These are phyloP conservation scores for Mycena leptocephala DNA, from an alignment of 768 basidiomycete species.

Conservation along the genomic window DNA sequence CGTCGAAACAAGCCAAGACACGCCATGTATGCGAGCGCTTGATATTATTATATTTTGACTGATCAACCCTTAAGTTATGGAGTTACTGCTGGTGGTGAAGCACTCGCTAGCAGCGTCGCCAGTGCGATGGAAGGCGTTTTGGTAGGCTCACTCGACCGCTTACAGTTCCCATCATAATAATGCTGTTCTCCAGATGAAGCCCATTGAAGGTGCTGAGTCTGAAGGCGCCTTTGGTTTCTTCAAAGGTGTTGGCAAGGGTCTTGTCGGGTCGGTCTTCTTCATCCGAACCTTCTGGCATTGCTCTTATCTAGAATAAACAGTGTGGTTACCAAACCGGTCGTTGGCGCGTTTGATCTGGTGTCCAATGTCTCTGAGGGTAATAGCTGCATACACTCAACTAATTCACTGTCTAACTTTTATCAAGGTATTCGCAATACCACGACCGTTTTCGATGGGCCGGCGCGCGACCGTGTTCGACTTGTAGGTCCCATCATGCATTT, in stretches of 20 bases:
- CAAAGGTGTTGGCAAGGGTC: conserved; percentile 96
- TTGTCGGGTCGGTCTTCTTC: conserved; percentile 83
- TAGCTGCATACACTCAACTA: neutral
- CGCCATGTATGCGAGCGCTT: conserved; percentile 78
- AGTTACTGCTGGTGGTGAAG: conserved; percentile 95
- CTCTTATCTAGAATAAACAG: conserved; percentile 57
- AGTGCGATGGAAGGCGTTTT: conserved; percentile 97
- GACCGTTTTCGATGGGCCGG: conserved; percentile 95
- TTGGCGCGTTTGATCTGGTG: conserved; percentile 96
- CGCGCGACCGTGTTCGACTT: conserved; percentile 88
- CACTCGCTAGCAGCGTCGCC: conserved; percentile 93
- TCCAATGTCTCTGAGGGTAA: conserved; percentile 94
- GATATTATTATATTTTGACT: neutral
- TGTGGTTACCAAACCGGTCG: conserved; percentile 95
- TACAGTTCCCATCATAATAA: neutral
- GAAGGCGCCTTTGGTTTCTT: conserved; percentile 97
- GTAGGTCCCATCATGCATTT: conserved; percentile 59
- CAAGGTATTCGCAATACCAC: conserved; percentile 98
- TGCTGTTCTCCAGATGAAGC: conserved; percentile 80
- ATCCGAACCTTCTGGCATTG: neutral
- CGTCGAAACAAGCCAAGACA: conserved; percentile 96
- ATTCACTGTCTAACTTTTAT: conserved; percentile 8
- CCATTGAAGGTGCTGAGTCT: conserved; percentile 95
- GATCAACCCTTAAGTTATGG: conserved; percentile 77
- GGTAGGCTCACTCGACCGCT: conserved; percentile 56